Evolutionary conservation across 495 filamentous ascomycete genomes (phyloP).

Genomic region (Annulohypoxylon nitens): DNA sequence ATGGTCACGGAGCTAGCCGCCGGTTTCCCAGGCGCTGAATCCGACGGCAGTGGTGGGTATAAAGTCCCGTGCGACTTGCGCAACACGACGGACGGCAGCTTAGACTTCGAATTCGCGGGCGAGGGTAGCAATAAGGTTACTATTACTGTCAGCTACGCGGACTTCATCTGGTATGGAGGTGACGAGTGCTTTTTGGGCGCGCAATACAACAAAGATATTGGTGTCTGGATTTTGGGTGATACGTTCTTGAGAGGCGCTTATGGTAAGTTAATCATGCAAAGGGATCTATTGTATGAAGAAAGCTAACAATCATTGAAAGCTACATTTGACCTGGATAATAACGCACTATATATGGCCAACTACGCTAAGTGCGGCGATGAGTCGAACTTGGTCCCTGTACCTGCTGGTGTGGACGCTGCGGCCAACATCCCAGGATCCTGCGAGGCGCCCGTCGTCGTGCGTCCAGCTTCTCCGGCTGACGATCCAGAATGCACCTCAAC

Average conservation of each 20-base stretch:
- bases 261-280: constrained; percentile 36
- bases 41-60: constrained; percentile 65
- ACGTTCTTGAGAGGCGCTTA: constrained; percentile 82
- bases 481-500: constrained; percentile 11
- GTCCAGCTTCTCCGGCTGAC: background rate
- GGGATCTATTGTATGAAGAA: background rate
- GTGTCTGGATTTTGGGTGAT: constrained; percentile 72
- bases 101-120: constrained; percentile 70
- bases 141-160: constrained; percentile 72
- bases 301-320: constrained; percentile 31
- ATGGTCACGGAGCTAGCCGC: constrained; percentile 67
- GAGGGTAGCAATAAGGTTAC: constrained; percentile 50
- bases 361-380: constrained; percentile 44
- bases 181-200: constrained; percentile 63
- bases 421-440: constrained; percentile 48
- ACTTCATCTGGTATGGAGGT: constrained; percentile 71
- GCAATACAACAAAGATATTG: constrained; percentile 52
- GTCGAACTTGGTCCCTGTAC: constrained; percentile 46
- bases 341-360: constrained; percentile 51
- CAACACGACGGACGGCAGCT: constrained; percentile 59
- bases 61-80: constrained; percentile 72
- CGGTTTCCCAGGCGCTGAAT: constrained; percentile 63
- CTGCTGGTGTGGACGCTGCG: constrained; percentile 45
- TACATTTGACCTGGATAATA: constrained; percentile 50
- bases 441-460: constrained; percentile 15